phyloP scores from a whole-genome alignment of 371 early-diverging fungal genomes.

The Saksenaea oblongispora region DNA sequence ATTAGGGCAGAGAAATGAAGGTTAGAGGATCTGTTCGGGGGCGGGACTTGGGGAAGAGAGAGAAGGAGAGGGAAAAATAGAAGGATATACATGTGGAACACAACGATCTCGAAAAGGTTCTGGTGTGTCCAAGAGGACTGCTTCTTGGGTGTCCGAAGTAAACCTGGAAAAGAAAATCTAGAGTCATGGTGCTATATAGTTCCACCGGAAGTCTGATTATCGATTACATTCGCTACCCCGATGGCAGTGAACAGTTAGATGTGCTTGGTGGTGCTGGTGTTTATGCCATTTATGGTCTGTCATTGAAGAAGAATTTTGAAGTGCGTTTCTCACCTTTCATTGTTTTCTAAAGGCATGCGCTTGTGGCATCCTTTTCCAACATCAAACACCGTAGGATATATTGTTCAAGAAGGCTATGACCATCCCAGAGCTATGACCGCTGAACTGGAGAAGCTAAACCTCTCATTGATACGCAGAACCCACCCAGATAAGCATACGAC shows the following conservation, averaged over 20 bases:
- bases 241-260: slow-evolving; percentile 31
- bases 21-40: no score
- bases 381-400: slow-evolving; percentile 35
- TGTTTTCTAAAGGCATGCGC: slow-evolving; percentile 37
- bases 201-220: slow-evolving; percentile 51
- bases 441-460: slow-evolving; percentile 28
- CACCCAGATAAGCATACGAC: slow-evolving; percentile 44
- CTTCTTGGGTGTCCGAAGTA: no score
- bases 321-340: neutral
- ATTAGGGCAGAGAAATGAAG: no score
- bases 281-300: slow-evolving; percentile 50
- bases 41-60: no score
- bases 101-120: no score
- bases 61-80: no score
- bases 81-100: no score
- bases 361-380: slow-evolving; percentile 28
- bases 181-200: no score
- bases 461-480: slow-evolving; percentile 19
- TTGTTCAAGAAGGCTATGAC: slow-evolving; percentile 46
- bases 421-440: slow-evolving; percentile 26
- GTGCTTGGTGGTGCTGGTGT: slow-evolving; percentile 52
- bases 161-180: no score
- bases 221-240: slow-evolving; percentile 43
- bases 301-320: neutral
- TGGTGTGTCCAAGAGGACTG: no score